Evolutionary conservation across 495 filamentous ascomycete genomes (phyloP).

Genomic region (Penicillium goetzii): DNA sequence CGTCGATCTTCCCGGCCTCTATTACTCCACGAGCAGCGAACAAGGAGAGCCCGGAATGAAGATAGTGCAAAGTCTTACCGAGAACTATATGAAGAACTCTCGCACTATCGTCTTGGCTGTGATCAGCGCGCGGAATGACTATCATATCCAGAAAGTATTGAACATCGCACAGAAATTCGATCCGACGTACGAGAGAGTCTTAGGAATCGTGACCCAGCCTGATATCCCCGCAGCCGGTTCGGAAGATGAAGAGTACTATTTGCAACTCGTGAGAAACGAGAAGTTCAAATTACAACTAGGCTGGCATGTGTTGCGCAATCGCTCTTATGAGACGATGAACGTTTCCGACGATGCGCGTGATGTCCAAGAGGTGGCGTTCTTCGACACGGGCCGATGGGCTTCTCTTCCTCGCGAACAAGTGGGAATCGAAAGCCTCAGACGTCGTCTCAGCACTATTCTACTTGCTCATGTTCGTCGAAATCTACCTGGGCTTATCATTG

Average conservation of each 20-base stretch:
- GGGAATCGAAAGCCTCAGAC: slow-evolving; percentile 45
- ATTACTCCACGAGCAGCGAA: slow-evolving; percentile 47
- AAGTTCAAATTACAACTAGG: slow-evolving; percentile 65
- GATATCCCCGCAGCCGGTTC: slow-evolving; percentile 36
- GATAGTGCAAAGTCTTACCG: slow-evolving; percentile 55
- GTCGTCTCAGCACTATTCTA: slow-evolving; percentile 46
- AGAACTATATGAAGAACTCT: slow-evolving; percentile 60
- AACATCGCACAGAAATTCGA: slow-evolving; percentile 27
- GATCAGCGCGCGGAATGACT: slow-evolving; percentile 55
- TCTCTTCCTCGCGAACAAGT: slow-evolving; percentile 26
- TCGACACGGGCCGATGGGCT: slow-evolving; percentile 42
- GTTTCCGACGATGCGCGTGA: slow-evolving; percentile 35
- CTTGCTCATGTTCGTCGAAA: slow-evolving; percentile 47
- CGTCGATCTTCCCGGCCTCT: slow-evolving; percentile 69
- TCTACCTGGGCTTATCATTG: slow-evolving; percentile 37
- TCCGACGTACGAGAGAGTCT: slow-evolving; percentile 39
- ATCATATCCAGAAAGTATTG: slow-evolving; percentile 51
- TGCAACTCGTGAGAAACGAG: slow-evolving; percentile 61
- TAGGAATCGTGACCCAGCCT: slow-evolving; percentile 57
- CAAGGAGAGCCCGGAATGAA: slow-evolving; percentile 34
- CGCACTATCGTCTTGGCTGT: slow-evolving; percentile 68
- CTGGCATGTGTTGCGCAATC: slow-evolving; percentile 72
- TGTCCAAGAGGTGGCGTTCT: slow-evolving; percentile 36
- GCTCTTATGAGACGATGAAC: slow-evolving; percentile 45
- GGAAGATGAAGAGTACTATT: slow-evolving; percentile 46